These are phyloP conservation scores for Asterionellopsis glacialis DNA, from an alignment of 108 stramenopile genomes.

Conservation along the genomic window DNA sequence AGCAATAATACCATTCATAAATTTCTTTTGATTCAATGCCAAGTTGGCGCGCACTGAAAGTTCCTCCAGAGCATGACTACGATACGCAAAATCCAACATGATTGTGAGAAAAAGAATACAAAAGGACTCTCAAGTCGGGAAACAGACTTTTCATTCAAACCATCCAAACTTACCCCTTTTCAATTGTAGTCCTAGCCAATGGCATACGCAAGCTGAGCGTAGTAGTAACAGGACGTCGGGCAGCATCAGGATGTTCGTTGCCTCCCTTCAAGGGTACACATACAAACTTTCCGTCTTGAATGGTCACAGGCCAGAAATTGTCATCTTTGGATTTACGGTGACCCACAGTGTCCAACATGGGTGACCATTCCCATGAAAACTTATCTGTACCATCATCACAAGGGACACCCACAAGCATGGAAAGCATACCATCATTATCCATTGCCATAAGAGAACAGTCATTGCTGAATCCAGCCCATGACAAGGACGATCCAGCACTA, in stretches of 20 bases:
- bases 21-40: constrained; percentile 61
- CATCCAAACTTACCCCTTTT: constrained; percentile 34
- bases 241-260: constrained; percentile 70
- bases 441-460: constrained; percentile 60
- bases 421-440: constrained; percentile 78
- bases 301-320: constrained; percentile 71
- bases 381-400: background rate
- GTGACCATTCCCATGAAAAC: constrained; percentile 52
- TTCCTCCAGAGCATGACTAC: constrained; percentile 52
- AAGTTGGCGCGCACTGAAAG: constrained; percentile 63
- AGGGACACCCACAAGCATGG: constrained; percentile 47
- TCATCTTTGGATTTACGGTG: constrained; percentile 72
- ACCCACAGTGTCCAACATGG: constrained; percentile 77
- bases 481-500: constrained; percentile 46
- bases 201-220: constrained; percentile 69
- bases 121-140: constrained; percentile 1
- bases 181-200: constrained; percentile 35
- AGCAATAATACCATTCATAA: constrained; percentile 36
- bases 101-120: background rate
- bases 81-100: background rate
- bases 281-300: constrained; percentile 70
- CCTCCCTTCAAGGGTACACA: constrained; percentile 80
- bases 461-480: constrained; percentile 82
- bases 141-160: background rate
- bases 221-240: constrained; percentile 68